These are phyloP conservation scores for Avena atlantica DNA, from an alignment of 176 grass and related monocot species.

Conservation along the genomic window DNA sequence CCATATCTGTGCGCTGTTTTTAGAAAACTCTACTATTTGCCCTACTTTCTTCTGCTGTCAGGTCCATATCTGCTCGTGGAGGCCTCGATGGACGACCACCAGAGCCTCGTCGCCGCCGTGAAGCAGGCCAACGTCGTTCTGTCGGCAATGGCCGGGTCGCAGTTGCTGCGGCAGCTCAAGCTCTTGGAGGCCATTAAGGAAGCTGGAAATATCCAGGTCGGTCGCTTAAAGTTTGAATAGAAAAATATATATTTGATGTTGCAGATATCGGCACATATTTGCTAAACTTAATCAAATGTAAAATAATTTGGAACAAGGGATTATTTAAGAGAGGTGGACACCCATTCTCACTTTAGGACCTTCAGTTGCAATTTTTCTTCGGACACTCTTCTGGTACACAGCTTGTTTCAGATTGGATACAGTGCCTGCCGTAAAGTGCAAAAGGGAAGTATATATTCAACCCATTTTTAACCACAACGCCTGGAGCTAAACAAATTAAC, in stretches of 20 bases:
- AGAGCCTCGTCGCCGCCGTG: conserved; percentile 54
- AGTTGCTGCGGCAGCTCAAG: conserved; percentile 49
- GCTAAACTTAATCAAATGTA: too few relatives aligned
- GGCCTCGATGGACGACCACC: conserved; percentile 55
- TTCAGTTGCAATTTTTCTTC: neutral
- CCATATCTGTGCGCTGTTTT: too few relatives aligned
- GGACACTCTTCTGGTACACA: neutral
- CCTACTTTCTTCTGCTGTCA: too few relatives aligned
- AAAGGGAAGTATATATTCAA: too few relatives aligned
- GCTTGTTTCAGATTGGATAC: neutral
- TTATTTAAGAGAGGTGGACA: neutral
- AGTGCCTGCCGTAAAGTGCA: neutral
- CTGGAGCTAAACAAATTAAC: neutral
- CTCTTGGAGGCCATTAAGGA: conserved; percentile 72
- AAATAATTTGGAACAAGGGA: too few relatives aligned
- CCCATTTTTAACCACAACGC: too few relatives aligned
- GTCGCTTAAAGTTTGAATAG: neutral
- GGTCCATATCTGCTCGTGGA: conserved; percentile 36
- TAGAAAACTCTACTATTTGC: too few relatives aligned
- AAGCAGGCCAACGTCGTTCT: conserved; percentile 63
- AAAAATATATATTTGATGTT: too few relatives aligned
- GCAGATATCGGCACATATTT: too few relatives aligned
- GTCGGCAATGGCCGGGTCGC: conserved; percentile 39
- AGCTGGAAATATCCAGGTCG: conserved; percentile 66
- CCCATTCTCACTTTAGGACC: neutral